These are phyloP conservation scores for Cladobotryum mycophilum DNA, from an alignment of 2,329 filamentous ascomycete species.

Conservation along the genomic window DNA sequence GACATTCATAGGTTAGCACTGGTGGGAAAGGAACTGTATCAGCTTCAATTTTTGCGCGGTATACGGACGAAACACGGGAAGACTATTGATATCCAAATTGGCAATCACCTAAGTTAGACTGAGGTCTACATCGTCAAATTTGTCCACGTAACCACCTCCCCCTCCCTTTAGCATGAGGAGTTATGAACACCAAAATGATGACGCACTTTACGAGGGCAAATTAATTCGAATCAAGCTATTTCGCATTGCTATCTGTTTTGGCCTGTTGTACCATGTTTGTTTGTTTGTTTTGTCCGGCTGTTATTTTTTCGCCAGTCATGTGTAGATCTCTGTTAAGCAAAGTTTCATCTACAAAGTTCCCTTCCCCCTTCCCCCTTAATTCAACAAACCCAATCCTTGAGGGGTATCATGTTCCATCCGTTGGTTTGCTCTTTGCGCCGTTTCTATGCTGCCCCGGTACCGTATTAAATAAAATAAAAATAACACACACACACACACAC, in stretches of 20 bases:
- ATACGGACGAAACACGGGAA: neutral
- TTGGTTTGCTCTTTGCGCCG: slow-evolving; percentile 1
- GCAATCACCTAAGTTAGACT: slow-evolving; percentile 1
- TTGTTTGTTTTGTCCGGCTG: no score
- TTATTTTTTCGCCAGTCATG: no score
- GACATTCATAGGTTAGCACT: neutral
- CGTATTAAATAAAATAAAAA: neutral
- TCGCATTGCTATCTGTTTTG: neutral
- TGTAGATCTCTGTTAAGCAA: neutral
- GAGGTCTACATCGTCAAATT: neutral
- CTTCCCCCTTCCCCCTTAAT: neutral
- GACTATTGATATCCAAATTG: slow-evolving; percentile 7
- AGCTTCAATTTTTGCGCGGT: no score
- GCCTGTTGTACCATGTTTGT: no score
- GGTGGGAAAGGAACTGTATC: neutral
- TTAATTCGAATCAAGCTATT: neutral
- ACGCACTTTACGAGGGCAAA: neutral
- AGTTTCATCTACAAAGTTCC: neutral
- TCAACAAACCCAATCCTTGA: neutral
- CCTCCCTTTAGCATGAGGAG: no score
- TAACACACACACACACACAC: no score
- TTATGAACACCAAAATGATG: neutral
- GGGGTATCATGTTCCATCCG: slow-evolving; percentile 8
- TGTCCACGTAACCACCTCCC: no score
- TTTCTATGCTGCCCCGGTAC: slow-evolving; percentile 4